Conservation (phyloP, 495 filamentous ascomycete species). For the Beverwykella pulmonaria region DNA sequence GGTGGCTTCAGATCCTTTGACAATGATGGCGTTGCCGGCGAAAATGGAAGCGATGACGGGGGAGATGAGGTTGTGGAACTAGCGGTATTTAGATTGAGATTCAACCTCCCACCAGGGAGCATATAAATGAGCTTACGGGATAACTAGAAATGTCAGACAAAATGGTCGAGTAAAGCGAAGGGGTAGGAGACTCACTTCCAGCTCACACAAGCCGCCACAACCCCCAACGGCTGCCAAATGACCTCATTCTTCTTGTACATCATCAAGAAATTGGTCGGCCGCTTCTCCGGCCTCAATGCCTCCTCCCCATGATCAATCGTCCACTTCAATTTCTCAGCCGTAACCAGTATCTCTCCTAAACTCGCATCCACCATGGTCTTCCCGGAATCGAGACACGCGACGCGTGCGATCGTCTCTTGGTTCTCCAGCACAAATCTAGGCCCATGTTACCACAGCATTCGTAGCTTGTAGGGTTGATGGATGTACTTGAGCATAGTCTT, state of each 20-base stretch:
- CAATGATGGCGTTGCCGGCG: slow-evolving; percentile 86
- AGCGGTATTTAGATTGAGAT: neutral
- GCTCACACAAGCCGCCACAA: slow-evolving; percentile 88
- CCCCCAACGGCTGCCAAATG: slow-evolving; percentile 86
- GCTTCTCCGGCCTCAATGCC: slow-evolving; percentile 67
- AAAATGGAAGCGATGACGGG: slow-evolving; percentile 91
- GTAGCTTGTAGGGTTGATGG: neutral
- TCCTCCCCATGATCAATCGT: slow-evolving; percentile 89
- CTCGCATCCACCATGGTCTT: slow-evolving; percentile 94
- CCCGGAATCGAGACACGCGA: slow-evolving; percentile 92
- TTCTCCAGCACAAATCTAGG: slow-evolving; percentile 79
- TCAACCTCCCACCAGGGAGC: neutral
- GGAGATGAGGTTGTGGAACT: slow-evolving; percentile 92
- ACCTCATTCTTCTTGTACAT: slow-evolving; percentile 94
- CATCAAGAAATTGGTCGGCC: slow-evolving; percentile 88
- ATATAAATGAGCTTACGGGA: slow-evolving; percentile 39
- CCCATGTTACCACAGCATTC: neutral
- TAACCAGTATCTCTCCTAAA: slow-evolving; percentile 92
- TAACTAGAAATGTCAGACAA: slow-evolving; percentile 42
- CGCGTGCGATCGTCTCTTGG: slow-evolving; percentile 81
- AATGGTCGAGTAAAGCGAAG: slow-evolving; percentile 1
- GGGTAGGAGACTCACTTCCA: slow-evolving; percentile 72
- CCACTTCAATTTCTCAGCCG: slow-evolving; percentile 91
- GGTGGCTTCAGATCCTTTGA: slow-evolving; percentile 91
- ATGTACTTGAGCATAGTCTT: slow-evolving; percentile 75